Evolutionary conservation across 345 rosid species (phyloP).

Genomic region (Citrus reticulata): DNA sequence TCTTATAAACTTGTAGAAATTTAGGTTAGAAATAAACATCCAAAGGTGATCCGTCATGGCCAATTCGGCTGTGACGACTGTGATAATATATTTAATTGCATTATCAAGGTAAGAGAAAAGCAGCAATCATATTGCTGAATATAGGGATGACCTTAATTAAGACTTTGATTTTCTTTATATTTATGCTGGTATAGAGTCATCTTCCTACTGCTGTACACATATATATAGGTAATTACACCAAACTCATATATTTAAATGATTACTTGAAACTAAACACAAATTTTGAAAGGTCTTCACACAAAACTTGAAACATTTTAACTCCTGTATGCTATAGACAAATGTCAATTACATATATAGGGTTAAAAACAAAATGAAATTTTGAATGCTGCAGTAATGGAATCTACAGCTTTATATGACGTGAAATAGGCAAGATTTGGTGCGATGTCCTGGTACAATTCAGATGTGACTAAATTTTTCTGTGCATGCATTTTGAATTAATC

Average conservation of each 20-base stretch:
- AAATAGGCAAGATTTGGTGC: slow-evolving; percentile 1
- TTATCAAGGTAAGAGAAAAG: neutral
- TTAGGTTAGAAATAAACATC: slow-evolving; percentile 4
- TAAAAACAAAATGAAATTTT: neutral
- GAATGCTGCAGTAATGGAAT: neutral
- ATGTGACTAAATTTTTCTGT: slow-evolving; percentile 14
- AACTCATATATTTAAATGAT: neutral
- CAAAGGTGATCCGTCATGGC: neutral
- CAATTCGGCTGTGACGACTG: neutral
- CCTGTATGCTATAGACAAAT: too few relatives aligned
- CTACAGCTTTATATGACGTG: neutral
- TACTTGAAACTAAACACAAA: too few relatives aligned
- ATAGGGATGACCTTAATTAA: neutral
- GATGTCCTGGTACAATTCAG: neutral
- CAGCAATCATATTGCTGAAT: neutral
- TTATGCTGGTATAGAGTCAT: neutral
- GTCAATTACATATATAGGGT: too few relatives aligned
- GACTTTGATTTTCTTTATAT: neutral
- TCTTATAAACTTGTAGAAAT: neutral
- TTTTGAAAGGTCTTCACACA: too few relatives aligned
- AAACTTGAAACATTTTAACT: too few relatives aligned
- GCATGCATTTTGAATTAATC: neutral
- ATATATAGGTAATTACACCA: neutral
- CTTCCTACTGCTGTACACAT: neutral
- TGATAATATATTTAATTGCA: neutral